Base-by-base conservation (phyloP, 345 rosid species). In the Populus alba region DNA sequence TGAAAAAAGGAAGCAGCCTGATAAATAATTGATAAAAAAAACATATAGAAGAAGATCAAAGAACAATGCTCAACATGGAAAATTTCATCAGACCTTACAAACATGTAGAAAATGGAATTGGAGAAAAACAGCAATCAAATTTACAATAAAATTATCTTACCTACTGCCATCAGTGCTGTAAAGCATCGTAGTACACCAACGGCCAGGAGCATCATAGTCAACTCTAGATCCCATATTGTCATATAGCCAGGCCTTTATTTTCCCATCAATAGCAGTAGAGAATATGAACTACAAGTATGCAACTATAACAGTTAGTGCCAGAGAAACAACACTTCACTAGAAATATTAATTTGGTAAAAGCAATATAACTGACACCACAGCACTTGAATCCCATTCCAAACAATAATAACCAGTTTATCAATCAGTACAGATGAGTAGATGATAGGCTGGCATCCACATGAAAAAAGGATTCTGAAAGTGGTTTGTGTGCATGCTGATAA, bases 211-310 rank as follows among this genome's bases (percentile, higher is more conserved):
- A 87, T 91, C 92, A 79, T 88, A 91, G 79, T 92, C 94, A 78
- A 94, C 94, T 84, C 95, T 88, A 59, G 98, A 86, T 66, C 95
- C 95, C 87, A 85, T 3, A 81, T 87, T 88, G 82, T 94, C 97
- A 87, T 92, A 94, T 18, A 92, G 89, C 97, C 98, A 94, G 22
- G 92, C 95, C 85, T 94, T 94, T 78, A 94, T 92, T 80, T 92
- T 94, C 76, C 98, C 98, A 87, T 94, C 92, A 47, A 84, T 76
- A 76, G 93, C 92, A 66, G 95, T 92, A 47, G 97, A 91, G 81
- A 92, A 92, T 75, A 94, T 86, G 82, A 90, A 94, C 98, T 94
- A 88, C 85, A 79, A 77, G 67, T 31, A 31, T 76, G 53, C 29
- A 71, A 72, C 71, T 39, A 13, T 17, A 65, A 86, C 13, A 68